Percentiles rank a stretch among this genome's conserved stretches.
Conservation (phyloP, 2,329 filamentous ascomycete species). For the Aspergillus quadricinctus region DNA sequence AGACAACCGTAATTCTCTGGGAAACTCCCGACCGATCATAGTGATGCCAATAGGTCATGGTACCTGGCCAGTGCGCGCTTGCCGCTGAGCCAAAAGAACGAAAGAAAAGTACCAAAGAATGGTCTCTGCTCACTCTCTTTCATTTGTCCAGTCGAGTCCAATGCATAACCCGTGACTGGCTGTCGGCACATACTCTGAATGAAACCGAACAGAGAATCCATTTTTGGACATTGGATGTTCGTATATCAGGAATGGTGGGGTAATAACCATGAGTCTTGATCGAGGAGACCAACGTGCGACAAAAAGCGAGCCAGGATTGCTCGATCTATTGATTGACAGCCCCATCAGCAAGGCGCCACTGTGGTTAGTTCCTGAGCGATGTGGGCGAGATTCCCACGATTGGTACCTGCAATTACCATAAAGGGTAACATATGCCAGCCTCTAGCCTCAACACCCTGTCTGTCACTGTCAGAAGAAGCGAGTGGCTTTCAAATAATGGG, state of each 20-base stretch:
- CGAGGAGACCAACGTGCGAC: neutral
- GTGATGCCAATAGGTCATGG: neutral
- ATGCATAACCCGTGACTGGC: neutral
- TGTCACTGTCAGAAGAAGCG: neutral
- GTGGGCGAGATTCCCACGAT: neutral
- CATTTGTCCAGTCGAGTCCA: neutral
- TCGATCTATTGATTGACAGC: neutral
- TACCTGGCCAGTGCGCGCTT: neutral
- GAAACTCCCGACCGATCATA: neutral
- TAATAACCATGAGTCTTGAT: neutral
- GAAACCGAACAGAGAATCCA: neutral
- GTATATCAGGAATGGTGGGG: neutral
- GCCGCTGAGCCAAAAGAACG: neutral
- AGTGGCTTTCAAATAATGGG: neutral
- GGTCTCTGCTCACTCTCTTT: too few species aligned
- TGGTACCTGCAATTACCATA: neutral
- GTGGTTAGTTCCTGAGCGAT: neutral
- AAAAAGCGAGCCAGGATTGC: neutral
- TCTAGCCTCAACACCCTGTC: neutral
- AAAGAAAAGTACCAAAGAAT: neutral
- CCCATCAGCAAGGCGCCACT: neutral
- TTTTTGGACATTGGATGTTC: neutral
- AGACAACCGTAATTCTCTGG: neutral
- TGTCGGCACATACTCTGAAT: neutral
- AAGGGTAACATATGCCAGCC: neutral